Conservation (phyloP, 768 basidiomycete species). For the Boletus coccyginus region DNA sequence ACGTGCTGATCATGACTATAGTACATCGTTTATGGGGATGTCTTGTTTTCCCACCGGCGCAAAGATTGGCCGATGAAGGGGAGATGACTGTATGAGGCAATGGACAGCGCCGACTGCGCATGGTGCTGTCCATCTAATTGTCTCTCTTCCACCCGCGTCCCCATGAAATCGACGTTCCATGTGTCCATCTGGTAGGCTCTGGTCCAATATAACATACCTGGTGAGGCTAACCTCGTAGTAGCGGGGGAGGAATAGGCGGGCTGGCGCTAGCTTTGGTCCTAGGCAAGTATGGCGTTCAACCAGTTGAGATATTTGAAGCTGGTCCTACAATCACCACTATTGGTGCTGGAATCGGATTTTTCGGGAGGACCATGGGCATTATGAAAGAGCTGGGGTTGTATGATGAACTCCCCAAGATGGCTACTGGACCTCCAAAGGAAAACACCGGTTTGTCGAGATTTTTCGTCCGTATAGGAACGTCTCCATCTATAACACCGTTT, state of each 20-base stretch:
- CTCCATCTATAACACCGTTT: not conserved
- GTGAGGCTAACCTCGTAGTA: constrained; percentile 4
- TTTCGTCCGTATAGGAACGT: not conserved
- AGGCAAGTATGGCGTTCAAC: constrained; percentile 21
- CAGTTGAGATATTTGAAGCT: constrained; percentile 44
- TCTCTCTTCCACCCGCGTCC: not conserved
- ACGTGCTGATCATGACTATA: too few species aligned
- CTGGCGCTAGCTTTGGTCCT: constrained; percentile 33
- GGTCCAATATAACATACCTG: not conserved
- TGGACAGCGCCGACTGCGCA: too few species aligned
- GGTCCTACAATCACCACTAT: constrained; percentile 38
- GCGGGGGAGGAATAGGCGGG: constrained; percentile 41
- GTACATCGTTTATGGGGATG: too few species aligned
- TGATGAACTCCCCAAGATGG: constrained; percentile 27
- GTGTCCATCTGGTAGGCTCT: constrained; percentile 17
- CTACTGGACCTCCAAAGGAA: constrained; percentile 14
- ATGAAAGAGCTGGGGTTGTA: constrained; percentile 39
- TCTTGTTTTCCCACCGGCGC: too few species aligned
- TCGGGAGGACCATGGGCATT: constrained; percentile 44
- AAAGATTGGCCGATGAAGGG: too few species aligned
- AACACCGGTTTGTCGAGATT: constrained; percentile 16
- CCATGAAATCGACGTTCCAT: constrained; percentile 10
- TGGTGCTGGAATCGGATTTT: constrained; percentile 47
- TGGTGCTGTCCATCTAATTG: too few species aligned
- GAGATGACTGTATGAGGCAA: too few species aligned